Conservation (phyloP, 2,329 filamentous ascomycete genomes). For the Botrytis hyacinthi region DNA sequence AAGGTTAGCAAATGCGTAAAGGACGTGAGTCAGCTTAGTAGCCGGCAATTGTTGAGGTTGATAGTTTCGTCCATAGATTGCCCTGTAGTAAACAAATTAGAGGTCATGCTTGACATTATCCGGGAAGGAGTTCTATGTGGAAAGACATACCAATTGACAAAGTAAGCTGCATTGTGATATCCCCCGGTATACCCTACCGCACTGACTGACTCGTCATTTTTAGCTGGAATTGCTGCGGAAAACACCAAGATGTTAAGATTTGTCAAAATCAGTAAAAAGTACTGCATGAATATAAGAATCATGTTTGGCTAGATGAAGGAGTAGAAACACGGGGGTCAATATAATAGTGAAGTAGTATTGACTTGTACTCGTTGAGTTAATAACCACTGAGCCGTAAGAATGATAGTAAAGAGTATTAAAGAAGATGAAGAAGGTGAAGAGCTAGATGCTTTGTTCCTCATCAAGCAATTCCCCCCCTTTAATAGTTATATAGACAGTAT, state of each 20-base stretch:
- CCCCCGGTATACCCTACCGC: neutral
- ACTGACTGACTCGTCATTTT: neutral
- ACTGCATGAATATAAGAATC: neutral
- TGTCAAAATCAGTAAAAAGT: neutral
- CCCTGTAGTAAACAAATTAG: constrained; percentile 44
- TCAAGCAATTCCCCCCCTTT: neutral
- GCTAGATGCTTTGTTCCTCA: neutral
- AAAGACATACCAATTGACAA: constrained; percentile 41
- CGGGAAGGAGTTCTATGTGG: neutral
- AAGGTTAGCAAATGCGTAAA: constrained; percentile 81
- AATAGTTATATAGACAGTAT: neutral
- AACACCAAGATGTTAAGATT: neutral
- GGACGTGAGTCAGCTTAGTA: constrained; percentile 69
- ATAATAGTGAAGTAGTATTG: neutral
- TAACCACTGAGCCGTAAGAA: neutral
- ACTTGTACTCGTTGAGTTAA: neutral
- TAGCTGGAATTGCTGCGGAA: neutral
- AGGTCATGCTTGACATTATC: neutral
- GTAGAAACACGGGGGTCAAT: neutral
- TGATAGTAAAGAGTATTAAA: neutral
- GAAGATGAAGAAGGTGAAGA: neutral
- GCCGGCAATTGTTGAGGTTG: constrained; percentile 68
- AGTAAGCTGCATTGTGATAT: constrained; percentile 30
- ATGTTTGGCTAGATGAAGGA: neutral
- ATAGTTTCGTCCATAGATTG: constrained; percentile 72